Conservation (phyloP, 2,329 filamentous ascomycete species). For the Nemania serpens region DNA sequence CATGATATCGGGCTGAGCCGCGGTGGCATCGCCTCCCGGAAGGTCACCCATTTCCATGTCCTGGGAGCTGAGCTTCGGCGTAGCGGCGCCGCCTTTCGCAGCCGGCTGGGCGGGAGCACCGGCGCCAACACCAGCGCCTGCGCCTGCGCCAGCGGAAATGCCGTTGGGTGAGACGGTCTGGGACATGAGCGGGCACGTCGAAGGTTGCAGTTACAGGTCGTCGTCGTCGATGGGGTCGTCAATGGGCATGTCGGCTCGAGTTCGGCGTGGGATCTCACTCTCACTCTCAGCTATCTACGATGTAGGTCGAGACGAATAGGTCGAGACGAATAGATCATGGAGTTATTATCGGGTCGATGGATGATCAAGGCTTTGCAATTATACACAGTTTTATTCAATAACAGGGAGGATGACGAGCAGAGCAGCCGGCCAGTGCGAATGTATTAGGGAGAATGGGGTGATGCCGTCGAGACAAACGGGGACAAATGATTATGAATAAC, state of each 20-base stretch:
- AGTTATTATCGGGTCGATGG: background rate
- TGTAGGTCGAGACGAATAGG: background rate
- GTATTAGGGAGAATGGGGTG: background rate
- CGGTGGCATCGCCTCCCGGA: slow-evolving; percentile 45
- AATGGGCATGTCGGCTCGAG: slow-evolving; percentile 22
- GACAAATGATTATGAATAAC: slow-evolving; percentile 14
- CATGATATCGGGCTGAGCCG: slow-evolving; percentile 82
- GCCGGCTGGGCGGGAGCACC: slow-evolving; percentile 57
- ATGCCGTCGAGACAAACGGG: slow-evolving; percentile 14
- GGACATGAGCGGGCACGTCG: slow-evolving; percentile 45
- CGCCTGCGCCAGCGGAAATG: slow-evolving; percentile 31
- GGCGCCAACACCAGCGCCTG: slow-evolving; percentile 29
- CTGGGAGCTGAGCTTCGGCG: slow-evolving; percentile 59
- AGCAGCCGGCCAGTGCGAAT: background rate
- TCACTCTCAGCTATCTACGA: no score
- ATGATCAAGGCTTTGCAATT: slow-evolving; percentile 6
- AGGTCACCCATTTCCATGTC: slow-evolving; percentile 61
- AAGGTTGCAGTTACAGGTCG: slow-evolving; percentile 6
- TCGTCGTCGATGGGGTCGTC: slow-evolving; percentile 6
- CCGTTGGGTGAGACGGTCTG: slow-evolving; percentile 46
- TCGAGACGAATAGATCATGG: background rate
- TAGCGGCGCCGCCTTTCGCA: slow-evolving; percentile 57
- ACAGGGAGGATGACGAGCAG: background rate
- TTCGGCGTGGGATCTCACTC: background rate
- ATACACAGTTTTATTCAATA: no score